phyloP scores from a whole-genome alignment of 140 eudicot genomes.

The Ambrosia hybrid region DNA sequence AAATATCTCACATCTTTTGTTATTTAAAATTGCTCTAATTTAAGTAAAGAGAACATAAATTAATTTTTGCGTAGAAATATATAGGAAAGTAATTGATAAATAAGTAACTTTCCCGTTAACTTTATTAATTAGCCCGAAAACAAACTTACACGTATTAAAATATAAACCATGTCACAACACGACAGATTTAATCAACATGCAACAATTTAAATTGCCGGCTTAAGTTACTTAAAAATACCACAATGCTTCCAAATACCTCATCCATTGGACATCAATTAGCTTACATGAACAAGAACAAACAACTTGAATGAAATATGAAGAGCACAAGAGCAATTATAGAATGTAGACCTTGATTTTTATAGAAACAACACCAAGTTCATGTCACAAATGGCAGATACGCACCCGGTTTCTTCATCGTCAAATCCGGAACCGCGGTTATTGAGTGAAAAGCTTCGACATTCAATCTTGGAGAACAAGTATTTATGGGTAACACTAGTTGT shows the following conservation, averaged over 20 bases:
- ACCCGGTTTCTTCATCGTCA: slow-evolving; percentile 20
- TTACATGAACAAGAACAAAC: slow-evolving; percentile 26
- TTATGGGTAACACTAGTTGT: slow-evolving; percentile 35
- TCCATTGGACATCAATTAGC: slow-evolving; percentile 16
- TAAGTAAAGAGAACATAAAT: too few species aligned
- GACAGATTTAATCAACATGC: slow-evolving; percentile 29
- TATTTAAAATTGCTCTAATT: too few species aligned
- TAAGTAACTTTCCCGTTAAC: not conserved
- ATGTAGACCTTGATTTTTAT: slow-evolving; percentile 7
- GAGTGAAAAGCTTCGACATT: slow-evolving; percentile 12
- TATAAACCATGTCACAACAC: not conserved
- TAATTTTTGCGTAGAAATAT: too few species aligned
- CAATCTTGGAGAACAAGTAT: slow-evolving; percentile 23
- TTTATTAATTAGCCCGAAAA: not conserved
- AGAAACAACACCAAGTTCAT: not conserved
- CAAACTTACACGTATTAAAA: not conserved
- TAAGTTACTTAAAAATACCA: not conserved
- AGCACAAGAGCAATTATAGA: slow-evolving; percentile 6
- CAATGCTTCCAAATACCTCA: slow-evolving; percentile 22
- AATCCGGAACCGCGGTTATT: slow-evolving; percentile 17
- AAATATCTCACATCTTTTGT: too few species aligned
- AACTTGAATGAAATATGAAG: not conserved
- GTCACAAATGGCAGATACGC: slow-evolving; percentile 34
- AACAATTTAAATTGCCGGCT: slow-evolving; percentile 34
- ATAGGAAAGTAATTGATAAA: not conserved